These are phyloP conservation scores for Candida easanensis DNA, from an alignment of 805 yeast genomes.

Conservation along the genomic window DNA sequence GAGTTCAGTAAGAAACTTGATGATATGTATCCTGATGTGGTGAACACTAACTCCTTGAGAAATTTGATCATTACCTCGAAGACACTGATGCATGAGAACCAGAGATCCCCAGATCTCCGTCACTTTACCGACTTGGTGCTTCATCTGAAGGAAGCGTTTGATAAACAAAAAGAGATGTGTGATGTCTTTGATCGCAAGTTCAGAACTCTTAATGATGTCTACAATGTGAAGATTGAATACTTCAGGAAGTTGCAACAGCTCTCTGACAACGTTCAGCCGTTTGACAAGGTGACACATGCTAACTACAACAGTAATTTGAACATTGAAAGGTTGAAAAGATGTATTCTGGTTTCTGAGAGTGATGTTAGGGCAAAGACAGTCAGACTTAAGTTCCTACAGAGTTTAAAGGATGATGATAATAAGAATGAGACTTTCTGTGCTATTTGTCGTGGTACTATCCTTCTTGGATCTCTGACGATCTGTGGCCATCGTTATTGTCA, in stretches of 20 bases:
- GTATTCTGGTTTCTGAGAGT: background rate
- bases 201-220: slow-evolving; percentile 57
- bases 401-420: slow-evolving; percentile 27
- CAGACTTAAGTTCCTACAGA: slow-evolving; percentile 46
- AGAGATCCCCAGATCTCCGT: slow-evolving; percentile 5
- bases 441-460: slow-evolving; percentile 72
- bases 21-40: slow-evolving; percentile 4
- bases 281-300: slow-evolving; percentile 33
- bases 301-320: background rate
- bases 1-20: slow-evolving; percentile 12
- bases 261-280: slow-evolving; percentile 73
- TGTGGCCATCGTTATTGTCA: slow-evolving; percentile 94
- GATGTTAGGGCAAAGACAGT: background rate
- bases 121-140: slow-evolving; percentile 10
- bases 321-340: background rate
- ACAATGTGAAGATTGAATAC: slow-evolving; percentile 78
- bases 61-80: slow-evolving; percentile 17
- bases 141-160: slow-evolving; percentile 29
- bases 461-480: slow-evolving; percentile 74
- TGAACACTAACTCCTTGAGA: slow-evolving; percentile 9
- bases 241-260: slow-evolving; percentile 81
- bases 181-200: slow-evolving; percentile 39
- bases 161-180: slow-evolving; percentile 30
- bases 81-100: slow-evolving; percentile 2
- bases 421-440: slow-evolving; percentile 46